Evolutionary conservation across 75 land plant species (phyloP).

Genomic region (Cryptomeria japonica): DNA sequence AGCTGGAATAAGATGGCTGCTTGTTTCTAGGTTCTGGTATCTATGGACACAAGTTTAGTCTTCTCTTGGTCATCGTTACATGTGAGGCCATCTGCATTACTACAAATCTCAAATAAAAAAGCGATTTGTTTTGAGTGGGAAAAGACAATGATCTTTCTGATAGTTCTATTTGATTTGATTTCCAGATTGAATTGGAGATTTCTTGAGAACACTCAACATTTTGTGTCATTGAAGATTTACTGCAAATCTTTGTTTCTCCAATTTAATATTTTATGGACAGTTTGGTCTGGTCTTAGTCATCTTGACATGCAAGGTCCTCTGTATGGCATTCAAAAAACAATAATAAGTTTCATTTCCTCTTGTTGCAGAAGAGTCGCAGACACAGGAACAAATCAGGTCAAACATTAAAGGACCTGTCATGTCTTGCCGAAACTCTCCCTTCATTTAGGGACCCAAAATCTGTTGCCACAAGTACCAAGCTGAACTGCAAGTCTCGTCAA

Average conservation of each 20-base stretch:
- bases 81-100: too few relatives aligned
- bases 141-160: too few relatives aligned
- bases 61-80: too few relatives aligned
- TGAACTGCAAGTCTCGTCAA: slow-evolving; percentile 37
- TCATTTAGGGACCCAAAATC: slow-evolving; percentile 4
- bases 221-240: too few relatives aligned
- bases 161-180: too few relatives aligned
- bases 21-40: not conserved
- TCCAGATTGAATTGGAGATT: too few relatives aligned
- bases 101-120: too few relatives aligned
- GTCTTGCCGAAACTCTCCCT: slow-evolving; percentile 31
- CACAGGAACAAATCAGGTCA: slow-evolving; percentile 14
- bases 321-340: not conserved
- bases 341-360: not conserved
- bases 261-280: not conserved
- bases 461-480: slow-evolving; percentile 10
- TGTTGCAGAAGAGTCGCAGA: slow-evolving; percentile 21
- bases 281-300: not conserved
- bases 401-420: slow-evolving; percentile 30
- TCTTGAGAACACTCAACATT: too few relatives aligned
- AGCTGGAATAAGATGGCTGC: not conserved
- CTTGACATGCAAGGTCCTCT: not conserved
- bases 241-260: too few relatives aligned
- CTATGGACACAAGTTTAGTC: too few relatives aligned
- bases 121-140: too few relatives aligned